Evolutionary conservation across 2,329 filamentous ascomycete species (phyloP), one percentile per base, ranked within the genome.

Genomic region (Aspergillus clavatus): DNA sequence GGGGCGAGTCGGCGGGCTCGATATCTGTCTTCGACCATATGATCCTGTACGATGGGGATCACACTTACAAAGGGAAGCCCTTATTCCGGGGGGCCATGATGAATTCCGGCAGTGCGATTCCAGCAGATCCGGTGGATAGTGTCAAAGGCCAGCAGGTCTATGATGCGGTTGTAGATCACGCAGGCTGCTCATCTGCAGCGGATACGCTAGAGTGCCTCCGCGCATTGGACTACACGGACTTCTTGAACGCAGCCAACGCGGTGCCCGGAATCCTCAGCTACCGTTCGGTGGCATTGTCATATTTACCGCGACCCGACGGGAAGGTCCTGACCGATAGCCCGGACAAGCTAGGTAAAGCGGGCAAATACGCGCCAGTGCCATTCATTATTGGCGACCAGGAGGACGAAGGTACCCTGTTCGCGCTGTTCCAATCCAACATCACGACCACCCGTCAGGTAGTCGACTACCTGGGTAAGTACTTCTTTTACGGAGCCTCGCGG

Each of bases 1-100:
- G 83, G 83, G 87, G 87, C 21, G 82, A 90, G 60, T 82, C 78
- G 2, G 83, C 84, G 0, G 83, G 84, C 0, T 71, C 81, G 11
- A 88, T 89, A 50, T 89, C 84, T 0, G 84, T 87, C 1, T 78
- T 85, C 39, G 80, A 89, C 57, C 87, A 91, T 55, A 88, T 89
- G 79, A 71, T 80, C 1, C 71, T 90, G 8, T 89, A 87, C 54
- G 78, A 81, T 26, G 87, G 87, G 5, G 73, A 91, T 63, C 79
- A 81, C 60, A 82, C 72, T 0, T 89, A 90, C 70, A 88, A 89
- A 2, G 84, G 82, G 42, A 81, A 84, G 56, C 73, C 82, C 1
- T 74, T 93, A 0, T 91, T 93, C 76, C 79, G 84, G 21, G 86
- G 73, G 1, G 86, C 74, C 21, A 90, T 91, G 55, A 90, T 93